phyloP scores from a whole-genome alignment of 208 protist species.

The Trypanosoma rangeli region DNA sequence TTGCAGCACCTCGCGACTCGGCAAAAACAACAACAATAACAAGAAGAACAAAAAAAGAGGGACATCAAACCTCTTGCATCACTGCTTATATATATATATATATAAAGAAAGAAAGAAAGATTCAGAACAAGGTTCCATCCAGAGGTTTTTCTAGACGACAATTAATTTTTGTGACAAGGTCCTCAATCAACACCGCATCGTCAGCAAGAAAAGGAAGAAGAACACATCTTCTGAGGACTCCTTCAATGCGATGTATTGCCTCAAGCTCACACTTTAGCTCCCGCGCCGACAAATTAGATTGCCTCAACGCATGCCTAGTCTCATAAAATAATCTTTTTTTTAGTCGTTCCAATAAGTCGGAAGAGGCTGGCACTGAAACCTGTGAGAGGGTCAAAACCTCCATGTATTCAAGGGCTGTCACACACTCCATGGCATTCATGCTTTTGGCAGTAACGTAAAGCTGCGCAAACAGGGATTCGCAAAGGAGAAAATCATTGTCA shows the following conservation, averaged over 20 bases:
- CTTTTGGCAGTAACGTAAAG: constrained; percentile 34
- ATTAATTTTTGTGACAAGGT: constrained; percentile 7
- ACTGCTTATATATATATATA: constrained; percentile 14
- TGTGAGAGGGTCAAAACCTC: constrained; percentile 58
- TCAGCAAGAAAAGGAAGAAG: constrained; percentile 24
- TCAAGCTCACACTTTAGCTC: constrained; percentile 14
- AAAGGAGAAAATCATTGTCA: constrained; percentile 27
- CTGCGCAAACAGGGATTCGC: constrained; percentile 62
- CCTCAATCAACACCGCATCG: constrained; percentile 9
- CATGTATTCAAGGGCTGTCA: constrained; percentile 47
- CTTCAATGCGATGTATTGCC: constrained; percentile 18
- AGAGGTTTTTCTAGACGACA: constrained; percentile 8
- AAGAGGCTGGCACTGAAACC: constrained; percentile 38
- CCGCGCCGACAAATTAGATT: neutral
- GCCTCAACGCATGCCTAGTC: constrained; percentile 1
- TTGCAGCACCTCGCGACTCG: too few species aligned
- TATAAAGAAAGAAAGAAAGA: constrained; percentile 5
- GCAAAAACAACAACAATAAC: too few species aligned
- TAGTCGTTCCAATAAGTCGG: constrained; percentile 47
- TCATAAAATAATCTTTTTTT: constrained; percentile 35
- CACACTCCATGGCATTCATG: constrained; percentile 39
- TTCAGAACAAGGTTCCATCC: constrained; percentile 17
- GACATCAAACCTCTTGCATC: too few species aligned
- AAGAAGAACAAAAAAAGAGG: too few species aligned
- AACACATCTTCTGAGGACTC: constrained; percentile 24